These are phyloP conservation scores for Artemisia argyi DNA, from an alignment of 129 eudicot species.

Conservation along the genomic window DNA sequence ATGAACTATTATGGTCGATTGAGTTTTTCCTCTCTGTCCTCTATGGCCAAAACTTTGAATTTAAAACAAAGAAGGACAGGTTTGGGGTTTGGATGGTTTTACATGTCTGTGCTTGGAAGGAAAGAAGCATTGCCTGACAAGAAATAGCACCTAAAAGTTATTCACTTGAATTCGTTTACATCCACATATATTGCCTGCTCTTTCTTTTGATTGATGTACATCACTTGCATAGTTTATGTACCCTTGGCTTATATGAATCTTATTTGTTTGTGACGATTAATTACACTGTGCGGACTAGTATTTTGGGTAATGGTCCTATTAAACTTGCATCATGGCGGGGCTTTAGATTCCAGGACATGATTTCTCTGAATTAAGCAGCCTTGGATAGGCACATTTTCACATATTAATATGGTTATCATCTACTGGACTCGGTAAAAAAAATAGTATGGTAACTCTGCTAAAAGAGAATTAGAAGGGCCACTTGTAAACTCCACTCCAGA, in stretches of 20 bases:
- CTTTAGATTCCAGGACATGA: slow-evolving; percentile 2
- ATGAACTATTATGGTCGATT: slow-evolving; percentile 1
- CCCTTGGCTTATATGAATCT: not conserved
- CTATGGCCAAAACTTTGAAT: not conserved
- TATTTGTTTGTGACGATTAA: slow-evolving; percentile 3
- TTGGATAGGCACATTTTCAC: slow-evolving; percentile 4
- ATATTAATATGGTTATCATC: slow-evolving; percentile 5
- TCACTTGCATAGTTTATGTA: slow-evolving; percentile 14
- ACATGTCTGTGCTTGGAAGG: not conserved
- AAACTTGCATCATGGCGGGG: slow-evolving; percentile 14
- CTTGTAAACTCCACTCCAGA: slow-evolving; percentile 3
- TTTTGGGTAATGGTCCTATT: slow-evolving; percentile 13
- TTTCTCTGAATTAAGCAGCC: not conserved
- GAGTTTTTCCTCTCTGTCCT: slow-evolving; percentile 2
- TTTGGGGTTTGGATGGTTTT: slow-evolving; percentile 20
- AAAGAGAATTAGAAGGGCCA: slow-evolving; percentile 7
- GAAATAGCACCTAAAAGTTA: not conserved
- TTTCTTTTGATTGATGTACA: not conserved
- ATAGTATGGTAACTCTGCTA: not conserved
- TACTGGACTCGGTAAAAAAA: slow-evolving; percentile 1
- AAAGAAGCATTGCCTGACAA: slow-evolving; percentile 6
- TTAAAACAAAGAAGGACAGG: not conserved
- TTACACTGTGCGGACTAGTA: not conserved
- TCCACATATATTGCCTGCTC: not conserved
- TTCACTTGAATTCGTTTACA: not conserved